Percentiles rank a stretch among this genome's conserved stretches.
phyloP scores from a whole-genome alignment of 202 grass and related monocot genomes.

The Schoenoplectus triqueter region DNA sequence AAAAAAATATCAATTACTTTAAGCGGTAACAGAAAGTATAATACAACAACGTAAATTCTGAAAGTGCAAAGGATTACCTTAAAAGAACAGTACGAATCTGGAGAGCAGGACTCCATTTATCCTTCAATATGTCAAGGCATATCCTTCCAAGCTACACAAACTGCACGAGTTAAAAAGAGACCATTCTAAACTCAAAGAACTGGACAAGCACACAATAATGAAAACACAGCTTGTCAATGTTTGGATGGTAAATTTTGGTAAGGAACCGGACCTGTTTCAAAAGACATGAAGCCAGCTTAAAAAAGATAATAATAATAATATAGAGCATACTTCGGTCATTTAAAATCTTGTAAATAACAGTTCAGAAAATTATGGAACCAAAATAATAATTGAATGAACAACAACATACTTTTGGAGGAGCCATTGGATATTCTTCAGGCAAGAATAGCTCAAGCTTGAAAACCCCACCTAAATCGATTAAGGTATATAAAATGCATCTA shows the following conservation, averaged over 20 bases:
- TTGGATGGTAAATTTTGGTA: slow-evolving; percentile 95
- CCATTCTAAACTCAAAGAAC: slow-evolving; percentile 26
- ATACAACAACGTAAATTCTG: not conserved
- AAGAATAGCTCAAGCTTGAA: slow-evolving; percentile 89
- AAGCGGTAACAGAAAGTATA: not conserved
- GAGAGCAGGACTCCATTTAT: slow-evolving; percentile 96
- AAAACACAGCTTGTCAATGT: slow-evolving; percentile 79
- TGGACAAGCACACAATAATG: slow-evolving; percentile 15
- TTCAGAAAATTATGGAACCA: not conserved
- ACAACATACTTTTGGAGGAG: slow-evolving; percentile 62
- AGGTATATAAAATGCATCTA: not conserved
- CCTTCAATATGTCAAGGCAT: slow-evolving; percentile 98
- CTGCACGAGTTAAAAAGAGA: slow-evolving; percentile 17
- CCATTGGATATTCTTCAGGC: slow-evolving; percentile 93
- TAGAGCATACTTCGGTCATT: not conserved
- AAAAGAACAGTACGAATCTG: slow-evolving; percentile 92
- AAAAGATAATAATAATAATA: not conserved
- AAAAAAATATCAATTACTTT: slow-evolving; percentile 25
- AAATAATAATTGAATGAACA: slow-evolving; percentile 4
- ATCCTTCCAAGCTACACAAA: slow-evolving; percentile 86
- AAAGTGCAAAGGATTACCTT: slow-evolving; percentile 56
- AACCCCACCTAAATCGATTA: slow-evolving; percentile 62
- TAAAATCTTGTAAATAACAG: not conserved
- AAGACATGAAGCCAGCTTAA: slow-evolving; percentile 8
- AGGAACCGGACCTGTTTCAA: slow-evolving; percentile 75